These are phyloP conservation scores for Annulohypoxylon maeteangense DNA, from an alignment of 495 filamentous ascomycete genomes.

Conservation along the genomic window DNA sequence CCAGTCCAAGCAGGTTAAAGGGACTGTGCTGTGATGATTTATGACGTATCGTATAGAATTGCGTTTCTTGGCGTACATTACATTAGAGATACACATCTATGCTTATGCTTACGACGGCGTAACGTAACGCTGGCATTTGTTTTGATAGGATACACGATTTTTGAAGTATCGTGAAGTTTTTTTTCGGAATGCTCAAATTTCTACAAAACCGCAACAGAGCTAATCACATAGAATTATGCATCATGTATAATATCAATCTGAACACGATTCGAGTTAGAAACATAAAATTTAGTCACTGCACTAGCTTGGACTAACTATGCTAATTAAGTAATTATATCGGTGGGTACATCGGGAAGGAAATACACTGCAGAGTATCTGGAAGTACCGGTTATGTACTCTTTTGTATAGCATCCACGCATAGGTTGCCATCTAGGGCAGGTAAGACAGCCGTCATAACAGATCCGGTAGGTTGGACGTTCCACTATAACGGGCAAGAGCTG, in stretches of 20 bases:
- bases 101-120: neutral
- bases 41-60: neutral
- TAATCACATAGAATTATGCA: neutral
- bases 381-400: conserved; percentile 27
- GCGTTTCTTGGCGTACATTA: conserved; percentile 3
- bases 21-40: conserved; percentile 54
- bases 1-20: conserved; percentile 64
- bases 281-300: neutral
- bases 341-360: neutral
- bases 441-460: conserved; percentile 9
- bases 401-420: conserved; percentile 4
- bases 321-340: conserved; percentile 1
- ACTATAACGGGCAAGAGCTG: neutral
- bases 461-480: conserved; percentile 14
- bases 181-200: neutral
- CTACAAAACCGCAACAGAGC: neutral
- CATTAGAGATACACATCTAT: conserved; percentile 10
- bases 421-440: conserved; percentile 10
- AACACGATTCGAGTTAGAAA: neutral
- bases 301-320: neutral
- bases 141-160: neutral
- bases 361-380: conserved; percentile 4
- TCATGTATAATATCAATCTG: neutral
- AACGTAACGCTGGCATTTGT: neutral
- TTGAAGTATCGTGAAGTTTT: neutral